Conservation (phyloP, 164 flowering plant species). For the Houttuynia cordata region DNA sequence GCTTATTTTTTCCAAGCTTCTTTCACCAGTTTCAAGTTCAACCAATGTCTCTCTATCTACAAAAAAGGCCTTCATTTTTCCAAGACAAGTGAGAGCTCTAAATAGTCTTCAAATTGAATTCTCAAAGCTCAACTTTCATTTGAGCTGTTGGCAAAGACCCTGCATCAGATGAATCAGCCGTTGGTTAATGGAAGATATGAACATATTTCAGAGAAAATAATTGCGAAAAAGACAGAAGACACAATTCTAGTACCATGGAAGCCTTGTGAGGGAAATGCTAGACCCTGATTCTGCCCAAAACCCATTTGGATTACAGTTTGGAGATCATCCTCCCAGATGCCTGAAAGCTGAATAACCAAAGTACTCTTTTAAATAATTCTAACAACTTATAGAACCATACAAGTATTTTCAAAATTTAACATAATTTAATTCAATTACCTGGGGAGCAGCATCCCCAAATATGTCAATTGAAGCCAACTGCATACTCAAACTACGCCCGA, state of each 20-base stretch:
- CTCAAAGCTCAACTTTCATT: constrained; percentile 60
- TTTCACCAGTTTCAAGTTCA: constrained; percentile 3
- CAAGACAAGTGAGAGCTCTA: constrained; percentile 9
- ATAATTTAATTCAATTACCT: constrained; percentile 26
- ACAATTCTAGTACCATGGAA: constrained; percentile 23
- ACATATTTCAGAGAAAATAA: too few species aligned
- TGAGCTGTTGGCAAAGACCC: constrained; percentile 46
- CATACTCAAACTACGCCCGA: constrained; percentile 23
- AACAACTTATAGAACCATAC: not conserved
- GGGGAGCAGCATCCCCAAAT: constrained; percentile 29
- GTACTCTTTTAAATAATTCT: not conserved
- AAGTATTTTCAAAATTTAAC: not conserved
- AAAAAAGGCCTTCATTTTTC: constrained; percentile 15
- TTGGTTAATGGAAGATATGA: not conserved
- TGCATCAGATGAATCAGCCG: constrained; percentile 13
- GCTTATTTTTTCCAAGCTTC: not conserved
- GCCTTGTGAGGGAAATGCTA: constrained; percentile 11
- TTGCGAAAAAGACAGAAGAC: not conserved
- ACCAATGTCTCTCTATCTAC: constrained; percentile 31
- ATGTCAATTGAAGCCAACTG: constrained; percentile 41
- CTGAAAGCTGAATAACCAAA: constrained; percentile 29
- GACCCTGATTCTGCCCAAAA: constrained; percentile 37
- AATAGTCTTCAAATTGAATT: constrained; percentile 15
- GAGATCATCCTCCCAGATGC: constrained; percentile 76
- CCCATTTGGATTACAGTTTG: constrained; percentile 89